Base-by-base conservation (phyloP, 1,139 yeast species). In the Hemisphaericaspora subhashii region DNA sequence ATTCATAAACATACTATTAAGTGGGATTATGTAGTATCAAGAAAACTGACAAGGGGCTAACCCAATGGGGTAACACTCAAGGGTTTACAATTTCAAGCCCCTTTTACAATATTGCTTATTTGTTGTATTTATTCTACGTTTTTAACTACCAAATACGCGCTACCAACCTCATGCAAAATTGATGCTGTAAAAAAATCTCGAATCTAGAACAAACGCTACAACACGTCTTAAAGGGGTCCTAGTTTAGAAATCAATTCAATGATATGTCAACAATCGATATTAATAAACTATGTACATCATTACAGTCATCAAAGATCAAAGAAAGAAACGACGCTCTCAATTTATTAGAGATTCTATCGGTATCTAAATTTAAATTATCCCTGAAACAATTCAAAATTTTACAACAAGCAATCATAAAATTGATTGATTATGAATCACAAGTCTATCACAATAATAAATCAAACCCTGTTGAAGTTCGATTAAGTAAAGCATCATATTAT, bases 241-340 rank as follows among this genome's bases (percentile, higher is more conserved):
- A n/a, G n/a, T n/a, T n/a, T n/a, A n/a, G n/a, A n/a, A n/a, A n/a
- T n/a, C n/a, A n/a, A n/a, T n/a, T 24, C 27, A 24, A 24, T 24
- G 24, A 22, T 20, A 46, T 46, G 50, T 33, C 48, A 29, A 35
- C 44, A 9, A 16, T 38, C 22, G 47, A 46, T 31, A 32, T 43
- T 17, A 33, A 35, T 23, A 38, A 35, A 26, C 28, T 45, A 29
- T 47, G 51, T 20, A 44, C 48, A 17, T 40, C 50, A 10, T 54
- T 65, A 37, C 50, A 50, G 20, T 80, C 86, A 0, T 44, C 70
- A 6, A 79, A 74, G 48, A 60, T 77, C 29, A 74, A 72, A 45
- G 83, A 79, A 13, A 57, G 86, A 30, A 77, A 66, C 49, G 79
- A 74, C 33, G 82, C 78, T 0, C 51, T 81, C 12, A 57, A 54